phyloP scores from a whole-genome alignment of 164 flowering plant genomes.

The Aristolochia californica region DNA sequence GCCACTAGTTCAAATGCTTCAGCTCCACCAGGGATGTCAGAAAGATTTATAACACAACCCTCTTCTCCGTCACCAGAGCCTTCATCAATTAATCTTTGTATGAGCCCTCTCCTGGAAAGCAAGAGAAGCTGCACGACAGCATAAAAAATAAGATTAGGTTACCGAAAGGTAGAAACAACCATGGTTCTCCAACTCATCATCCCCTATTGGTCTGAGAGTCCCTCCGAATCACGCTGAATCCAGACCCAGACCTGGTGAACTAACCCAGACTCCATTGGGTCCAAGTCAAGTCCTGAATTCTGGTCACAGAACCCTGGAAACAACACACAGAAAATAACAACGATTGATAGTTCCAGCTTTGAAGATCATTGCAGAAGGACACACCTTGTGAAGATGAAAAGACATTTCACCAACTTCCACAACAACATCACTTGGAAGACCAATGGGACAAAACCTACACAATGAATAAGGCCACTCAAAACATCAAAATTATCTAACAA shows the following conservation, averaged over 20 bases:
- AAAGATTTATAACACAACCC: slow-evolving; percentile 39
- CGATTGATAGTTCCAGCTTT: not conserved
- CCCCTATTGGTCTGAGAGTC: too few species aligned
- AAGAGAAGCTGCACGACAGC: slow-evolving; percentile 64
- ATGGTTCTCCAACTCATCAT: not conserved
- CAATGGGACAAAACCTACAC: slow-evolving; percentile 87
- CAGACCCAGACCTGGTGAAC: too few species aligned
- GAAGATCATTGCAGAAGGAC: not conserved
- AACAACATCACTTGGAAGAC: slow-evolving; percentile 87
- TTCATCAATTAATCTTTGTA: slow-evolving; percentile 71
- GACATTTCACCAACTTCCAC: slow-evolving; percentile 93
- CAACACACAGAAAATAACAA: not conserved
- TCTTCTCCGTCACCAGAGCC: slow-evolving; percentile 49
- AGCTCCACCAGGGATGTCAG: slow-evolving; percentile 72
- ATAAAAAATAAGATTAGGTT: not conserved
- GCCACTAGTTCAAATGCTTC: slow-evolving; percentile 86
- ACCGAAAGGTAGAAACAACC: not conserved
- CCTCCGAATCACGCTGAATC: too few species aligned
- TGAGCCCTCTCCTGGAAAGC: slow-evolving; percentile 78
- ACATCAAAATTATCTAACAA: not conserved
- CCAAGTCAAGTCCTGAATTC: too few species aligned
- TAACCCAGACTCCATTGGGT: too few species aligned
- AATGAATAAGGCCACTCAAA: not conserved
- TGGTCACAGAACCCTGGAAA: not conserved
- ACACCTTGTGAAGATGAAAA: slow-evolving; percentile 95